These are phyloP conservation scores for Pseudocercospora pini-densiflorae DNA, from an alignment of 2,329 filamentous ascomycete species.

Conservation along the genomic window DNA sequence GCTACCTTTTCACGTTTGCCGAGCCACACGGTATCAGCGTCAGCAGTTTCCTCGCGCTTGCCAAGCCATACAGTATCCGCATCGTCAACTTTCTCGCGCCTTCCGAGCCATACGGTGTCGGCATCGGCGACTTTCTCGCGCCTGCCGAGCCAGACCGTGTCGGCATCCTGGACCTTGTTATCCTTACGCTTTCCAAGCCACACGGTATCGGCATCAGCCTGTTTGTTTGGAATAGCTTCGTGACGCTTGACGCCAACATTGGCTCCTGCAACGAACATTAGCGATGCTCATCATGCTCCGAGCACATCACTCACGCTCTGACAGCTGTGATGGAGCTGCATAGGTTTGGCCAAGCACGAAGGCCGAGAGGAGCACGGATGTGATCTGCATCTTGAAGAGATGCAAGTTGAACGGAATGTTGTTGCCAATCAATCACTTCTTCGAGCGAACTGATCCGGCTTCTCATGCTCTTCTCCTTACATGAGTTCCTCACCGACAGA, in stretches of 20 bases:
- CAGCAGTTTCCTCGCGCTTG: not conserved
- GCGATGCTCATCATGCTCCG: too few species aligned
- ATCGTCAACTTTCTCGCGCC: not conserved
- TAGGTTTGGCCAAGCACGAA: not conserved
- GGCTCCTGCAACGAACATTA: not conserved
- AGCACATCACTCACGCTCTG: not conserved
- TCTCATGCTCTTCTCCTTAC: not conserved
- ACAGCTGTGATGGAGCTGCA: not conserved
- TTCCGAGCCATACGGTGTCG: not conserved
- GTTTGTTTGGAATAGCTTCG: not conserved
- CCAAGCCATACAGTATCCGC: not conserved
- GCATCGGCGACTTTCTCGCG: not conserved
- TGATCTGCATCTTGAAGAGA: constrained; percentile 1
- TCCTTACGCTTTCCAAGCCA: not conserved
- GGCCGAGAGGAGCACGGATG: not conserved
- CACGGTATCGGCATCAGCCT: not conserved
- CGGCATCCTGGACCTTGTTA: too few species aligned
- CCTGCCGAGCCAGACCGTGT: not conserved
- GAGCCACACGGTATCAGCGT: not conserved
- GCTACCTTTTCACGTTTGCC: not conserved
- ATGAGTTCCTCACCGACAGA: not conserved
- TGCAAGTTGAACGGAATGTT: not conserved
- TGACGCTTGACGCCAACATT: not conserved
- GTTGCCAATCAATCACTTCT: not conserved
- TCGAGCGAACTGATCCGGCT: not conserved